Percentiles rank a stretch among this genome's conserved stretches.
These are phyloP conservation scores for Yarrowia keelungensis DNA, from an alignment of 805 yeast genomes.

Conservation along the genomic window DNA sequence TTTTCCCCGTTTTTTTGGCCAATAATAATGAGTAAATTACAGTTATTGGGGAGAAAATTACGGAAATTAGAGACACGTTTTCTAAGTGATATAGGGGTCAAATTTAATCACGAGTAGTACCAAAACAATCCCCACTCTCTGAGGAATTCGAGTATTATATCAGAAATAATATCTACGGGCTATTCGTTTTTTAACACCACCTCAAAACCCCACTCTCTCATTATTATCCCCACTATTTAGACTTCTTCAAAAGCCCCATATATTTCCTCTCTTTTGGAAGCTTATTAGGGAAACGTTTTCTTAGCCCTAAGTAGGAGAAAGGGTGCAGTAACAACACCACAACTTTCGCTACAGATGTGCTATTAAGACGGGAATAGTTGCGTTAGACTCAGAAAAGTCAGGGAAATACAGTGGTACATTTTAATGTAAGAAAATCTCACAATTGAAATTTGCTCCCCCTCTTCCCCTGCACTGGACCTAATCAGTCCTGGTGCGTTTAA, in stretches of 20 bases:
- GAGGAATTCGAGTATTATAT: not conserved
- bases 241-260: constrained; percentile 9
- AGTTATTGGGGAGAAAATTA: too few species aligned
- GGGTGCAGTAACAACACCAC: not conserved
- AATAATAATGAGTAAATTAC: too few species aligned
- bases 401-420: not conserved
- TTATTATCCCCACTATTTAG: not conserved
- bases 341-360: not conserved
- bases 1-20: too few species aligned
- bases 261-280: not conserved
- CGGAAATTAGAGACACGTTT: too few species aligned
- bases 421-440: too few species aligned
- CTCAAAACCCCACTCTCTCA: too few species aligned
- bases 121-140: not conserved
- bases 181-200: not conserved
- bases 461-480: not conserved
- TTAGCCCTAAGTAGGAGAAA: not conserved
- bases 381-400: not conserved
- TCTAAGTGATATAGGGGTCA: not conserved
- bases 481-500: too few species aligned
- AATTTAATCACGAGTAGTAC: not conserved
- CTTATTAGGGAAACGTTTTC: not conserved
- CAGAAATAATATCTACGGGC: not conserved
- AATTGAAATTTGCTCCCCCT: too few species aligned
- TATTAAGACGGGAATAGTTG: not conserved